Evolutionary conservation across 2,329 filamentous ascomycete genomes (phyloP).

Genomic region (Amauroascus niger): DNA sequence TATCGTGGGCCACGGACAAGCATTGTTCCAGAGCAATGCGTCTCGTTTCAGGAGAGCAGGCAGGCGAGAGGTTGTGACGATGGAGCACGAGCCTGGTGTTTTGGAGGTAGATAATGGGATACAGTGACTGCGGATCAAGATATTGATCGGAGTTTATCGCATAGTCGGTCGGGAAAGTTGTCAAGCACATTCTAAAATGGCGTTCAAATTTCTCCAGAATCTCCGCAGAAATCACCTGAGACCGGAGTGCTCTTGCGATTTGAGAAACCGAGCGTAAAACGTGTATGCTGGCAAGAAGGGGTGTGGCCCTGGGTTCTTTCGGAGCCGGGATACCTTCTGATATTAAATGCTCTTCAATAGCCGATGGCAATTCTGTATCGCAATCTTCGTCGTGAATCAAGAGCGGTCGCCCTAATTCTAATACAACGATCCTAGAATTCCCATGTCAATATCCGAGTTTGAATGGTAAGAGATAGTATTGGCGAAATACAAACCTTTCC

Average conservation of each 20-base stretch:
- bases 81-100: constrained; percentile 77
- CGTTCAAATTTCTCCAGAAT: constrained; percentile 70
- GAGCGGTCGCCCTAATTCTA: constrained; percentile 71
- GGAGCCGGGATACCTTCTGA: constrained; percentile 41
- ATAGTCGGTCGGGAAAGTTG: constrained; percentile 64
- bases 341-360: constrained; percentile 63
- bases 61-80: constrained; percentile 73
- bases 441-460: constrained; percentile 8
- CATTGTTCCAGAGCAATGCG: constrained; percentile 68
- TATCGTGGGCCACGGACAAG: constrained; percentile 64
- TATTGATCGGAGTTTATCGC: constrained; percentile 56
- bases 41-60: constrained; percentile 56
- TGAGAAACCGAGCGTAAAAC: constrained; percentile 69
- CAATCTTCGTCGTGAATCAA: constrained; percentile 83
- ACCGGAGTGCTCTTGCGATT: constrained; percentile 59
- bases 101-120: constrained; percentile 67
- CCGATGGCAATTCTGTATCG: constrained; percentile 68
- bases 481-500: constrained; percentile 54
- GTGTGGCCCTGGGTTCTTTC: constrained; percentile 51
- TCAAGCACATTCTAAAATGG: constrained; percentile 66
- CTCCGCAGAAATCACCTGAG: constrained; percentile 54
- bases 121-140: constrained; percentile 64
- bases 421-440: constrained; percentile 52
- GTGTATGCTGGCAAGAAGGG: constrained; percentile 68
- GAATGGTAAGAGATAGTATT: neutral